Conservation (phyloP, 1,284 basidiomycete species). For the Entoloma clypeatum region DNA sequence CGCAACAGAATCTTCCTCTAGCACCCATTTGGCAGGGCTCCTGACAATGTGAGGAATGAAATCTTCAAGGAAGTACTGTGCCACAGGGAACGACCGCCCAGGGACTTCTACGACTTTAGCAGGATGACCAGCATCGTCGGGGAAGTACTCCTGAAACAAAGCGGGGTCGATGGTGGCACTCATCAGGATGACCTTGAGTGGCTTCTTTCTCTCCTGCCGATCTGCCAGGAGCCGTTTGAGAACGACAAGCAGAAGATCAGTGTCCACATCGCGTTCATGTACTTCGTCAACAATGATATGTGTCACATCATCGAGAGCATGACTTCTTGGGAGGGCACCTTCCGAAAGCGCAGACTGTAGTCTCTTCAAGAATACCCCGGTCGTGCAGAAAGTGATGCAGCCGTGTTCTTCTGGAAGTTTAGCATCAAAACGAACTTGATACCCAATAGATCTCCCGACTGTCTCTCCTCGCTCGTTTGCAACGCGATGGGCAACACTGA, state of each 20-base stretch:
- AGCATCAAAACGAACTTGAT: constrained; percentile 90
- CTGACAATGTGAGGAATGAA: constrained; percentile 55
- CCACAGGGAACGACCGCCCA: constrained; percentile 90
- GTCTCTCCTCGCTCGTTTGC: constrained; percentile 84
- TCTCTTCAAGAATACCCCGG: constrained; percentile 85
- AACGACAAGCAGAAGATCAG: constrained; percentile 88
- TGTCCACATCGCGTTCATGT: constrained; percentile 95
- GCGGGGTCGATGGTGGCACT: constrained; percentile 93
- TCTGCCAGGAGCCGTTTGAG: constrained; percentile 83
- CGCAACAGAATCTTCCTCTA: constrained; percentile 69
- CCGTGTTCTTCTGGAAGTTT: constrained; percentile 82
- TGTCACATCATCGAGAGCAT: constrained; percentile 76
- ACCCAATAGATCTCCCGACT: constrained; percentile 78
- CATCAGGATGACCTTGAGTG: constrained; percentile 91
- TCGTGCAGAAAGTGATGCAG: constrained; percentile 91
- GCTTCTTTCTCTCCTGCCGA: constrained; percentile 67
- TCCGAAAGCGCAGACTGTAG: constrained; percentile 76
- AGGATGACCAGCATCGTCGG: constrained; percentile 54
- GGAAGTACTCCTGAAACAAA: constrained; percentile 88
- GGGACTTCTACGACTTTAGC: constrained; percentile 83
- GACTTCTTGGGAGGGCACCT: constrained; percentile 27
- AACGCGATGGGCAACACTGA: constrained; percentile 90
- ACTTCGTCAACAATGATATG: constrained; percentile 96
- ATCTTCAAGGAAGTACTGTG: constrained; percentile 81
- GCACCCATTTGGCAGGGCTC: constrained; percentile 59